These are phyloP conservation scores for Boletus subparvulus DNA, from an alignment of 768 basidiomycete species.

Conservation along the genomic window DNA sequence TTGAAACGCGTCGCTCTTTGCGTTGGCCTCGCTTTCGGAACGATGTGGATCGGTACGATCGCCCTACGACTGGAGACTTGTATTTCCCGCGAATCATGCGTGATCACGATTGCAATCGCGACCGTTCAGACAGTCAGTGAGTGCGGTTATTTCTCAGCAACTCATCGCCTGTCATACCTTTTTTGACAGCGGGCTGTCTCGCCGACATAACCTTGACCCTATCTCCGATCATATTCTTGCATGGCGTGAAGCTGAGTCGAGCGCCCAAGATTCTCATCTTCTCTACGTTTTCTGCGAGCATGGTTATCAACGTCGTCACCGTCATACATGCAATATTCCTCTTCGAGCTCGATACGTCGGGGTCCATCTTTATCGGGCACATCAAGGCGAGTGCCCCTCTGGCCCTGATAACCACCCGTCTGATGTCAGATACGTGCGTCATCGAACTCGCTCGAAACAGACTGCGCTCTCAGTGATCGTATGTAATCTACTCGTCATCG, in stretches of 20 bases:
- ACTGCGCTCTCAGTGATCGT: slow-evolving; percentile 11
- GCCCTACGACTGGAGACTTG: slow-evolving; percentile 6
- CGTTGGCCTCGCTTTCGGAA: slow-evolving; percentile 8
- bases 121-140: slow-evolving; percentile 15
- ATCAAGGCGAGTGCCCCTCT: slow-evolving; percentile 8
- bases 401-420: neutral
- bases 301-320: slow-evolving; percentile 16
- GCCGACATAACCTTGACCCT: slow-evolving; percentile 7
- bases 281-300: slow-evolving; percentile 13
- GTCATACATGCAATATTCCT: slow-evolving; percentile 11
- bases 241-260: slow-evolving; percentile 1
- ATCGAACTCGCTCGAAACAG: neutral
- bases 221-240: slow-evolving; percentile 6
- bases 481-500: slow-evolving; percentile 26
- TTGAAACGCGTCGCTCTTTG: slow-evolving; percentile 1
- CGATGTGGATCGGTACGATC: slow-evolving; percentile 11
- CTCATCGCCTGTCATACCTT: neutral
- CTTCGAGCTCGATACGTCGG: neutral
- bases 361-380: slow-evolving; percentile 7
- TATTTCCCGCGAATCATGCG: neutral
- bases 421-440: neutral
- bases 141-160: neutral
- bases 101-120: neutral
- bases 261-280: slow-evolving; percentile 5
- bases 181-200: slow-evolving; percentile 5